These are phyloP conservation scores for Chrysochromulina parva DNA, from an alignment of 78 protist genomes.

Conservation along the genomic window DNA sequence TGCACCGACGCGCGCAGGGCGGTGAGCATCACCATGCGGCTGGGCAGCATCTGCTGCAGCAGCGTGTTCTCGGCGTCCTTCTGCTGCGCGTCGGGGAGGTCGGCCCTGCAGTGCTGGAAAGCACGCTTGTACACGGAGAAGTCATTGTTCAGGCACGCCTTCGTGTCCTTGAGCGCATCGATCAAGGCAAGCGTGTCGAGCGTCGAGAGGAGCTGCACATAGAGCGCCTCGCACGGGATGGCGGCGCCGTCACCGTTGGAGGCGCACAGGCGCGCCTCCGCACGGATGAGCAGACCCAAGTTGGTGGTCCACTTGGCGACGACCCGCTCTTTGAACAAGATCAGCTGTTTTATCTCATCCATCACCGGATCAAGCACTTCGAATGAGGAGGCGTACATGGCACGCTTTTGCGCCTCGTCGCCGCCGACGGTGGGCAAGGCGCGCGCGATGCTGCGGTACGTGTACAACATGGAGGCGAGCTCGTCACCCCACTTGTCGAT, in stretches of 20 bases:
- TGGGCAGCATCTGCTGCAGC: too few relatives aligned
- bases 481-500: too few relatives aligned
- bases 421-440: constrained; percentile 51
- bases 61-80: too few relatives aligned
- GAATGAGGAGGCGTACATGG: constrained; percentile 61
- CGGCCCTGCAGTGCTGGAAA: neutral
- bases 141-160: constrained; percentile 88
- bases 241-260: too few relatives aligned
- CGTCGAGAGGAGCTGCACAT: constrained; percentile 19
- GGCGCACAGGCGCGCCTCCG: too few relatives aligned
- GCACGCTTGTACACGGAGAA: constrained; percentile 78
- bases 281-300: constrained; percentile 22
- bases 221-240: too few relatives aligned
- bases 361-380: constrained; percentile 10
- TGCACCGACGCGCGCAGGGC: too few relatives aligned
- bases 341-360: neutral
- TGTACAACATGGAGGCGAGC: constrained; percentile 67
- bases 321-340: constrained; percentile 53
- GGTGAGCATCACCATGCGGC: too few relatives aligned
- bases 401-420: constrained; percentile 67
- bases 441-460: constrained; percentile 65
- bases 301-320: constrained; percentile 46
- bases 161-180: constrained; percentile 83
- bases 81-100: neutral
- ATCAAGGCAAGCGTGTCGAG: constrained; percentile 70